These are phyloP conservation scores for Apophysomyces ossiformis DNA, from an alignment of 371 early-diverging fungal species.

Conservation along the genomic window DNA sequence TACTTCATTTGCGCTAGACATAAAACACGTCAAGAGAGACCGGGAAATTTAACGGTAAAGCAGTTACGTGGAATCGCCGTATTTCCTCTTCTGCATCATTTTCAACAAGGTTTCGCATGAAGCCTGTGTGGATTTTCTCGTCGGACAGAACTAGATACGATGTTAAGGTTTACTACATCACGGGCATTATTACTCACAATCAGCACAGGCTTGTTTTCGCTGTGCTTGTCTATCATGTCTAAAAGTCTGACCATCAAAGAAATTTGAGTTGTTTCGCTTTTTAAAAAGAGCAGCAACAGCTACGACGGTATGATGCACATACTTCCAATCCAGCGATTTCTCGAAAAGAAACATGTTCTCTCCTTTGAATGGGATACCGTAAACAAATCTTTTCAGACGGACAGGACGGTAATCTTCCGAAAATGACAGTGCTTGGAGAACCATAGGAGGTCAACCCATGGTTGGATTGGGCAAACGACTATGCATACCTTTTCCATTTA, in stretches of 20 bases:
- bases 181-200: slow-evolving; percentile 51
- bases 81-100: slow-evolving; percentile 28
- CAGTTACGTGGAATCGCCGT: neutral
- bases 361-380: slow-evolving; percentile 53
- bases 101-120: slow-evolving; percentile 61
- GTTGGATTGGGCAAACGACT: neutral
- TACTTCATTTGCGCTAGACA: neutral
- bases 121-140: slow-evolving; percentile 69
- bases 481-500: slow-evolving; percentile 44
- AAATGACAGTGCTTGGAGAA: slow-evolving; percentile 48
- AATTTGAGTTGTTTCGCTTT: neutral
- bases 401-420: slow-evolving; percentile 86
- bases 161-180: neutral
- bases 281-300: too few relatives aligned
- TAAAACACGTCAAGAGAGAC: neutral
- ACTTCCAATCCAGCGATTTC: slow-evolving; percentile 67
- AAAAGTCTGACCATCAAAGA: slow-evolving; percentile 45
- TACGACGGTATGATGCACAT: slow-evolving; percentile 16
- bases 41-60: neutral
- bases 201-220: slow-evolving; percentile 62
- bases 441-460: neutral
- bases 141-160: slow-evolving; percentile 70
- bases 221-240: slow-evolving; percentile 62
- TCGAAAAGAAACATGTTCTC: slow-evolving; percentile 69
- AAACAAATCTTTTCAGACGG: slow-evolving; percentile 60